Percentiles rank a stretch among this genome's conserved stretches.
phyloP scores from a whole-genome alignment of 495 filamentous ascomycete genomes.

The Aspergillus hancockii region DNA sequence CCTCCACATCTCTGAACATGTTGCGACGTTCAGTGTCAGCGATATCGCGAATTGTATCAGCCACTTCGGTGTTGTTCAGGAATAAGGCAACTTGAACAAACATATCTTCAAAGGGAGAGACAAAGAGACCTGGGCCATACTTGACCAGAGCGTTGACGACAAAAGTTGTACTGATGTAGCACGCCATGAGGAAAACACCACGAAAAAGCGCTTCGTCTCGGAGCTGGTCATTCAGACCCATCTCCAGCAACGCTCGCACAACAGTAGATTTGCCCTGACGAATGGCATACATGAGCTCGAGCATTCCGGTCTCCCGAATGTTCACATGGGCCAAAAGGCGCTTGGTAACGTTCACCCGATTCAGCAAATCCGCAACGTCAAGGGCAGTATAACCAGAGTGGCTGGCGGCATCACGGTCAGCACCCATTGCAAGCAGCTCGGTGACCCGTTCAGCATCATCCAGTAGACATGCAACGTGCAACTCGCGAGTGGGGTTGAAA shows the following conservation, averaged over 20 bases:
- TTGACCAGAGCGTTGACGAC: slow-evolving; percentile 4
- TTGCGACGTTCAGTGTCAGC: neutral
- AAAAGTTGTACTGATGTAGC: neutral
- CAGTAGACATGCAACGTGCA: slow-evolving; percentile 12
- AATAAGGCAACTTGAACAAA: slow-evolving; percentile 1
- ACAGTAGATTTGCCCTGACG: slow-evolving; percentile 4
- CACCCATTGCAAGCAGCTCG: slow-evolving; percentile 5
- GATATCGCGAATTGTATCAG: slow-evolving; percentile 1
- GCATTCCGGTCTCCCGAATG: neutral
- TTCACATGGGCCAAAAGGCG: slow-evolving; percentile 8
- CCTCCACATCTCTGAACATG: neutral
- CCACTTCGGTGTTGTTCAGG: neutral
- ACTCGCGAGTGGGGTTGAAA: neutral
- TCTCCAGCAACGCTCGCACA: slow-evolving; percentile 13
- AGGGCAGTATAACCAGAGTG: slow-evolving; percentile 1
- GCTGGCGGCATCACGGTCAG: slow-evolving; percentile 2
- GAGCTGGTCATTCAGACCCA: slow-evolving; percentile 9
- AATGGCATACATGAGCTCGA: slow-evolving; percentile 9
- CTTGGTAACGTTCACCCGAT: slow-evolving; percentile 3
- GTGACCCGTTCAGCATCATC: slow-evolving; percentile 2
- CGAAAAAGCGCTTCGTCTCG: neutral
- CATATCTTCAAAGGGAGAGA: neutral
- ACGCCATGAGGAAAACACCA: slow-evolving; percentile 9
- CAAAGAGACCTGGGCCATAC: neutral
- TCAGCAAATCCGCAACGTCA: slow-evolving; percentile 8